Percentiles rank a stretch among this genome's conserved stretches.
Evolutionary conservation across 305 asterid species (phyloP).

Genomic region (Stenogyne calaminthoides): DNA sequence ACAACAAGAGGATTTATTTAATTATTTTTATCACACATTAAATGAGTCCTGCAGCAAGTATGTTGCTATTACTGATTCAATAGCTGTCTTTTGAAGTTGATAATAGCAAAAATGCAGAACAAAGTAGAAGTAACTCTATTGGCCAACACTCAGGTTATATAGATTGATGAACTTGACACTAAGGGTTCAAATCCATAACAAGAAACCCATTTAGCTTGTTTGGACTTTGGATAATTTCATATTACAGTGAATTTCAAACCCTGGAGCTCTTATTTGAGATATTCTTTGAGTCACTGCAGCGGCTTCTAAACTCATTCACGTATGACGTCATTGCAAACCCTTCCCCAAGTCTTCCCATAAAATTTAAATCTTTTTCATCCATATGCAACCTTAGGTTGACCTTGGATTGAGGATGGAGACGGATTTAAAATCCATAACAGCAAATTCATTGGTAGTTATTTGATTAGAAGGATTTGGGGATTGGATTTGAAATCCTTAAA

Average conservation of each 20-base stretch:
- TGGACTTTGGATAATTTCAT: background rate
- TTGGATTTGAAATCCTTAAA: background rate
- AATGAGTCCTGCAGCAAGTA: constrained; percentile 18
- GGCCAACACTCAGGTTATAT: background rate
- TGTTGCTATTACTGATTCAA: constrained; percentile 3
- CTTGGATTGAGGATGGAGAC: background rate
- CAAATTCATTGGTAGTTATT: background rate
- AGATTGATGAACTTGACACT: background rate
- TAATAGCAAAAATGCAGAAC: background rate
- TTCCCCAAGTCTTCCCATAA: background rate
- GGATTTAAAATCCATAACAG: background rate
- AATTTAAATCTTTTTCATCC: background rate
- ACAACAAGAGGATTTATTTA: constrained; percentile 26
- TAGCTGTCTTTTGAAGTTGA: background rate
- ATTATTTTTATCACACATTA: background rate
- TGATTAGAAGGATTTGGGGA: background rate
- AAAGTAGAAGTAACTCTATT: background rate
- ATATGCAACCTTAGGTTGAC: background rate
- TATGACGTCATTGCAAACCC: background rate
- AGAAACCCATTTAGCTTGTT: background rate
- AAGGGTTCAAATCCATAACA: background rate
- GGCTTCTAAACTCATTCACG: background rate
- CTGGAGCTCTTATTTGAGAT: background rate
- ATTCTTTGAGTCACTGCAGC: background rate
- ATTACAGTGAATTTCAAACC: background rate